Evolutionary conservation across 345 rosid genomes (phyloP), one percentile per base, ranked within the genome.

Genomic region (Cardiospermum halicacabum): DNA sequence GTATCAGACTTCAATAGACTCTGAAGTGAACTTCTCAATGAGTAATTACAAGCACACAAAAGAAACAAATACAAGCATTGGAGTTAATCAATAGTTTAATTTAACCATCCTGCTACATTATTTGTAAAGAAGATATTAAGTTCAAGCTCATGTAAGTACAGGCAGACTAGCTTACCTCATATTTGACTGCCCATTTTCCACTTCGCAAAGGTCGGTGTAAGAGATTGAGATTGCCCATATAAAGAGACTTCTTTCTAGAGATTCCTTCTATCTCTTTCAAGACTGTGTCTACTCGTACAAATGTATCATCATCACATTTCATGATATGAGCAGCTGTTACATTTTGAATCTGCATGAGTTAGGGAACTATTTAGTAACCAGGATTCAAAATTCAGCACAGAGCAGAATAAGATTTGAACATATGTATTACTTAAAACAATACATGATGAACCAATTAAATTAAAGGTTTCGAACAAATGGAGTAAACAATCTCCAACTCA

Each of bases 251-350:
- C 67, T 78, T 77, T 7, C 64, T 69, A 62, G 89, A 72, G 69
- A 85, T 73, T 54, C 85, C 73, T 39, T 81, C 85, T 21, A 91
- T 85, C 80, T 94, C 87, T 81, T 82, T 84, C 84, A 93, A 68
- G 73, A 93, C 88, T 21, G 85, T 73, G 32, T 86, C 97, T 45
- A 90, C 69, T 73, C 98, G 81, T 31, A 91, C 82, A 78, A 94
- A 91, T 56, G 96, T 91, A 80, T 87, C 99, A 68, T 94, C 99
- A 36, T 91, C 97, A 76, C 99, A 91, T 83, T 94, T 94, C 96
- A 89, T 87, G 56, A 91, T 78, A 69, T 87, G 85, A 40, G 87
- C 80, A 69, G 90, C 89, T 4, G 96, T 84, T 69, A 82, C 86
- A 80, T 91, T 94, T 69, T 83, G 89, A 73, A 82, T 84, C 99